A percentile compares a stretch with the other conserved stretches of the same genome.
Evolutionary conservation across 2,329 filamentous ascomycete species (phyloP).

Genomic region (Stachybotrys echinatus): DNA sequence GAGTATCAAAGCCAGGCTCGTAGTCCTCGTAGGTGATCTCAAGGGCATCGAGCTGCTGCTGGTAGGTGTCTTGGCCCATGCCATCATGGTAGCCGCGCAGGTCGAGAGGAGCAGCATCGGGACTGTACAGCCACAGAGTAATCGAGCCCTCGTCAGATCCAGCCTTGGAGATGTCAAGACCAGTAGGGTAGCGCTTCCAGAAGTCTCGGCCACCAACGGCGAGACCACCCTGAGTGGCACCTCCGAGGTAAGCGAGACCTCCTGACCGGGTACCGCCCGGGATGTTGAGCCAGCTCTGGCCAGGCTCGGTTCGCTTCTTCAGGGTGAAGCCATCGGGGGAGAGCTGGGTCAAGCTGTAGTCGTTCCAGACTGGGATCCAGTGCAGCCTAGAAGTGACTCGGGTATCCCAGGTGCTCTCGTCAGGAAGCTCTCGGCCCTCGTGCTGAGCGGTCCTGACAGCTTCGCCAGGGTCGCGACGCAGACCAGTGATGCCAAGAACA

Average conservation of each 20-base stretch:
- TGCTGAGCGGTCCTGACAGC: slow-evolving; percentile 44
- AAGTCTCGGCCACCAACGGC: slow-evolving; percentile 55
- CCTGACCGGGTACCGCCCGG: slow-evolving; percentile 49
- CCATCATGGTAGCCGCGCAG: slow-evolving; percentile 54
- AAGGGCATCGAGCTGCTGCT: slow-evolving; percentile 53
- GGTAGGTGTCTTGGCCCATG: slow-evolving; percentile 49
- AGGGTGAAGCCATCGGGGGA: slow-evolving; percentile 56
- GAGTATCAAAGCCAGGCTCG: slow-evolving; percentile 48
- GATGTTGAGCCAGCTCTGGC: slow-evolving; percentile 53
- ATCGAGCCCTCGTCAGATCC: slow-evolving; percentile 43
- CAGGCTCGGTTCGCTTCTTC: slow-evolving; percentile 53
- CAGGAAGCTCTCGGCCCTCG: slow-evolving; percentile 37
- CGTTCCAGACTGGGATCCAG: slow-evolving; percentile 55
- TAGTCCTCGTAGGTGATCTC: slow-evolving; percentile 62
- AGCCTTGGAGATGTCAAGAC: slow-evolving; percentile 49
- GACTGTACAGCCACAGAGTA: slow-evolving; percentile 57
- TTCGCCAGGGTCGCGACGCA: slow-evolving; percentile 48
- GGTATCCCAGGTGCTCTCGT: slow-evolving; percentile 39
- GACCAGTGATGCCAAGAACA: slow-evolving; percentile 54
- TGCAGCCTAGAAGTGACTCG: slow-evolving; percentile 39
- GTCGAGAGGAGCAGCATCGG: slow-evolving; percentile 49
- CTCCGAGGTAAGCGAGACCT: slow-evolving; percentile 54
- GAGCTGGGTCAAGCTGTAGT: slow-evolving; percentile 51
- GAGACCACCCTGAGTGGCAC: slow-evolving; percentile 51
- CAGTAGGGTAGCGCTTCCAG: slow-evolving; percentile 58